Evolutionary conservation across 2,329 filamentous ascomycete species (phyloP).

Genomic region (Claviceps cyperi): DNA sequence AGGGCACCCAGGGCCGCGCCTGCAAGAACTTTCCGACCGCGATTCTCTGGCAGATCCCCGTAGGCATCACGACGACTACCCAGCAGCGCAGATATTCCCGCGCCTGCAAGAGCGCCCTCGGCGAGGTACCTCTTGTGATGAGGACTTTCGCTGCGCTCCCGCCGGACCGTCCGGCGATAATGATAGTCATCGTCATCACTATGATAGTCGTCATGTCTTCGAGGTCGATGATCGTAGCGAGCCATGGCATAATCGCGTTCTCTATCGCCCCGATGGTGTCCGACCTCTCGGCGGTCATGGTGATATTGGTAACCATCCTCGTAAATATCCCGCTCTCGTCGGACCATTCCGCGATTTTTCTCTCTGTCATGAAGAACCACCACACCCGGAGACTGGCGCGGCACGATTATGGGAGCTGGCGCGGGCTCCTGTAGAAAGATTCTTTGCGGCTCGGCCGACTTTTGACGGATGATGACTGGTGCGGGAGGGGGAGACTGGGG

Average conservation of each 20-base stretch:
- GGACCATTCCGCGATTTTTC: slow-evolving; percentile 20
- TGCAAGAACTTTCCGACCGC: slow-evolving; percentile 43
- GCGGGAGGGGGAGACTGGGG: slow-evolving; percentile 33
- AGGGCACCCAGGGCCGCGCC: slow-evolving; percentile 49
- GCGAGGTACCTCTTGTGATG: slow-evolving; percentile 46
- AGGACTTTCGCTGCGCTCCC: slow-evolving; percentile 35
- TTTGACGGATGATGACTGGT: slow-evolving; percentile 43
- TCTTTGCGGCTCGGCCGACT: slow-evolving; percentile 39
- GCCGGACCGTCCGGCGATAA: slow-evolving; percentile 30
- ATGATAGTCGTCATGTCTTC: slow-evolving; percentile 29
- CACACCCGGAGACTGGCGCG: slow-evolving; percentile 29
- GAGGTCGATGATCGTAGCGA: slow-evolving; percentile 25
- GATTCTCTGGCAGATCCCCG: slow-evolving; percentile 34
- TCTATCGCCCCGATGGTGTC: slow-evolving; percentile 21
- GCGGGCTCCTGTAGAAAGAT: slow-evolving; percentile 47
- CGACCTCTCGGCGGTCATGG: slow-evolving; percentile 29
- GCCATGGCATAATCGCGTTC: slow-evolving; percentile 17
- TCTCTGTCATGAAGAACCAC: slow-evolving; percentile 31
- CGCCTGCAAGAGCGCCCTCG: slow-evolving; percentile 50
- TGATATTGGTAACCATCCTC: slow-evolving; percentile 39
- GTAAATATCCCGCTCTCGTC: slow-evolving; percentile 20
- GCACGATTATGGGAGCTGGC: slow-evolving; percentile 36
- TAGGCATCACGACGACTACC: slow-evolving; percentile 37
- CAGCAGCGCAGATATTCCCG: slow-evolving; percentile 45
- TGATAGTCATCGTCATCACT: slow-evolving; percentile 35